Conservation (phyloP, 78 protist genomes). For the Chrysochromulina parva region DNA sequence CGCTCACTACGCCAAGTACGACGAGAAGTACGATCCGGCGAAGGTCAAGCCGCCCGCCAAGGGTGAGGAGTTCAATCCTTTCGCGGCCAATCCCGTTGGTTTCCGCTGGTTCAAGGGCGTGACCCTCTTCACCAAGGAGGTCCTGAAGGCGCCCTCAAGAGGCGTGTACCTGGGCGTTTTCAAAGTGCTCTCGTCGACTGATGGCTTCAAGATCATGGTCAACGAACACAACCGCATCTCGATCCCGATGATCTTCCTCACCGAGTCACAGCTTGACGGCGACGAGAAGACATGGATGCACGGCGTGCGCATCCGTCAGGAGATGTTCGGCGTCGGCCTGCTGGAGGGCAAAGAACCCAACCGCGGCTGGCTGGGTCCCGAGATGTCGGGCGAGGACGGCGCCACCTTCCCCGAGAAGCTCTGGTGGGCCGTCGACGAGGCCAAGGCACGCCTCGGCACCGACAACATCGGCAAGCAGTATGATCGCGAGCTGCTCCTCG, state of each 20-base stretch:
- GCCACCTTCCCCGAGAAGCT: too few species aligned
- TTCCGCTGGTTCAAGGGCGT: conserved; percentile 4
- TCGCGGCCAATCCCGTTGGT: neutral
- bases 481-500: too few species aligned
- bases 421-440: too few species aligned
- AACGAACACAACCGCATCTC: neutral
- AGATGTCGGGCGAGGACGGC: too few species aligned
- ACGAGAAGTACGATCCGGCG: neutral
- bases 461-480: too few species aligned
- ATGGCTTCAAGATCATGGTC: neutral
- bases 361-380: too few species aligned
- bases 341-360: too few species aligned
- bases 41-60: neutral
- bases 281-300: too few species aligned
- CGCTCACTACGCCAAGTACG: neutral
- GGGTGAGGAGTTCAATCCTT: neutral
- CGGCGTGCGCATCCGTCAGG: too few species aligned
- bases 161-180: neutral
- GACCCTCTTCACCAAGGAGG: neutral
- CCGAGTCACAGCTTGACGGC: too few species aligned
- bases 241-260: neutral
- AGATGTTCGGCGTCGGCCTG: too few species aligned
- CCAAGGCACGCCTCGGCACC: too few species aligned
- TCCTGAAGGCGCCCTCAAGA: neutral
- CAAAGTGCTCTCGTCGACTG: neutral